phyloP scores from a whole-genome alignment of 441 rosid species.

The Aleurites moluccanus region DNA sequence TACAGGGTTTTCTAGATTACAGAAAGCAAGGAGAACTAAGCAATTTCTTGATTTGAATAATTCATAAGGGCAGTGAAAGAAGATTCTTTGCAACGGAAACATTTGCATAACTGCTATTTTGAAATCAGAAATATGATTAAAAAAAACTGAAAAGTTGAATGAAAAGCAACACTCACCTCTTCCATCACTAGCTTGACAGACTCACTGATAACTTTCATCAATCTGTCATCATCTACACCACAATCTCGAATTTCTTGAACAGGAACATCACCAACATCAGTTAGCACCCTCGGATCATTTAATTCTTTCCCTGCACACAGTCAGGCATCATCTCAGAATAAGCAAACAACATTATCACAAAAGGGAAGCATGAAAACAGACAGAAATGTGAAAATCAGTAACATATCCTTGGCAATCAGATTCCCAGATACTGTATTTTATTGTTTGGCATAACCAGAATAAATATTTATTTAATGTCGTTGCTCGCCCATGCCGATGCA shows the following conservation, averaged over 20 bases:
- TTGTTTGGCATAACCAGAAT: too few relatives aligned
- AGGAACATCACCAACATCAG: slow-evolving; percentile 96
- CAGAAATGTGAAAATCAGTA: background rate
- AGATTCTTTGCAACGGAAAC: background rate
- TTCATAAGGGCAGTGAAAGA: background rate
- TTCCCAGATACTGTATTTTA: too few relatives aligned
- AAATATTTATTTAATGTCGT: too few relatives aligned
- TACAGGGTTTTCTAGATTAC: background rate
- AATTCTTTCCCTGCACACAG: slow-evolving; percentile 68
- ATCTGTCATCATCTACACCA: slow-evolving; percentile 88
- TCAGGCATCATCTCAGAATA: slow-evolving; percentile 8
- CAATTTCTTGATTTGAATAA: background rate
- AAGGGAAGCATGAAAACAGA: background rate
- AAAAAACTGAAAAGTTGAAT: background rate
- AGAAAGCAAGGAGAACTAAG: background rate
- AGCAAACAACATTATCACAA: background rate
- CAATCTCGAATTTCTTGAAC: slow-evolving; percentile 98
- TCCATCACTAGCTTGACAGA: slow-evolving; percentile 94
- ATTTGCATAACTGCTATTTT: background rate
- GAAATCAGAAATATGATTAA: background rate
- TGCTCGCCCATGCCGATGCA: too few relatives aligned
- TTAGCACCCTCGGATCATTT: slow-evolving; percentile 78
- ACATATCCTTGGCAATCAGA: too few relatives aligned
- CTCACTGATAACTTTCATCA: slow-evolving; percentile 84
- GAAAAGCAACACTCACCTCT: slow-evolving; percentile 48